Evolutionary conservation across 2,329 filamentous ascomycete species (phyloP).

Genomic region (Pseudonectria buxi): DNA sequence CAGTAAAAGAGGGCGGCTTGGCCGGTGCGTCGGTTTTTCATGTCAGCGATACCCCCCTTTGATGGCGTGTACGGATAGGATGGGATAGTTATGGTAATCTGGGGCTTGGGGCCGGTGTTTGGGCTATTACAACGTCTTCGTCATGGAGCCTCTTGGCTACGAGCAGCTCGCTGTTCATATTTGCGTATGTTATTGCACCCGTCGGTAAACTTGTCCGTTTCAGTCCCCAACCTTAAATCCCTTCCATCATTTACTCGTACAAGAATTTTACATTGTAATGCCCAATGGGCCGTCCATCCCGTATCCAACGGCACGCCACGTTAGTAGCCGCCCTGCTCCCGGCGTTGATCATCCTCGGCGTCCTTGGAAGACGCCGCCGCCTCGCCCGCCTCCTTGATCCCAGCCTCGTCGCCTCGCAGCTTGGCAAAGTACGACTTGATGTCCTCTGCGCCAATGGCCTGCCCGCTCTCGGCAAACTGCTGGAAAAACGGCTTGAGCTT

Average conservation of each 20-base stretch:
- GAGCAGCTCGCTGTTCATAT: not conserved
- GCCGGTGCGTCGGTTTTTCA: slow-evolving; percentile 15
- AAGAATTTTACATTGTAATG: not conserved
- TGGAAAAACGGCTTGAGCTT: slow-evolving; percentile 92
- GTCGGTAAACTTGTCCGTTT: too few relatives aligned
- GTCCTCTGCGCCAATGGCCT: slow-evolving; percentile 85
- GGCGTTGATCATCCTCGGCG: slow-evolving; percentile 30
- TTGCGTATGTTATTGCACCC: too few relatives aligned
- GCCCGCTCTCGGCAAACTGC: slow-evolving; percentile 86
- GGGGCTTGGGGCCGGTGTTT: too few relatives aligned
- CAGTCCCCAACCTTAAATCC: too few relatives aligned
- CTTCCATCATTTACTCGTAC: not conserved
- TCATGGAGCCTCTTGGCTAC: not conserved
- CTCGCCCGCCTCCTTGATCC: slow-evolving; percentile 56
- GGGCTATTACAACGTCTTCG: not conserved
- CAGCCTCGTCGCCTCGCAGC: slow-evolving; percentile 78
- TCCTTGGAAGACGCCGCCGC: slow-evolving; percentile 37
- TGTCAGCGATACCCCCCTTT: slow-evolving; percentile 23
- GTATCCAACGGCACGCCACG: not conserved
- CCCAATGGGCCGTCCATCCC: not conserved
- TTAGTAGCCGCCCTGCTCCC: slow-evolving; percentile 50
- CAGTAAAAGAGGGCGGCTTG: slow-evolving; percentile 18
- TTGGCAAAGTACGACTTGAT: slow-evolving; percentile 97
- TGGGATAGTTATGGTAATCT: too few relatives aligned
- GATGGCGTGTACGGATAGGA: too few relatives aligned